These are phyloP conservation scores for Nicotiana sylvestris DNA, from an alignment of 257 asterid genomes.

Conservation along the genomic window DNA sequence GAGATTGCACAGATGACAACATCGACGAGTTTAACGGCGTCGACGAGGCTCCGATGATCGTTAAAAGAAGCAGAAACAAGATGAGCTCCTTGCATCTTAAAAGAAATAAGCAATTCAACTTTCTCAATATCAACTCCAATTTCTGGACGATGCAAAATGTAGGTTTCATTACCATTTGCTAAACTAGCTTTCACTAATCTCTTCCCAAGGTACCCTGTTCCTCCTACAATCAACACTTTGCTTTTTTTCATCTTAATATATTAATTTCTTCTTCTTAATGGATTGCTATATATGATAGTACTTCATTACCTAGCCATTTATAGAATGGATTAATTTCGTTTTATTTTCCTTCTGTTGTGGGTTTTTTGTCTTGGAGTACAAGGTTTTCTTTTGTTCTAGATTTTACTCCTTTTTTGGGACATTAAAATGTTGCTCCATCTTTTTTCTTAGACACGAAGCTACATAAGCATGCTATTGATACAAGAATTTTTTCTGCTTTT, in stretches of 20 bases:
- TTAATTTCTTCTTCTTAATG: background rate
- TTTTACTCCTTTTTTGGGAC: background rate
- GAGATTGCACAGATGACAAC: conserved; percentile 79
- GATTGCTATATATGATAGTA: background rate
- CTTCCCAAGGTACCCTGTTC: conserved; percentile 75
- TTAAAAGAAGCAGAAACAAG: conserved; percentile 63
- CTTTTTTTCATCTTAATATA: conserved; percentile 42
- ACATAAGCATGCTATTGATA: background rate
- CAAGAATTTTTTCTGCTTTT: background rate
- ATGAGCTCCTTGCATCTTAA: conserved; percentile 61
- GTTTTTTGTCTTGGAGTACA: background rate
- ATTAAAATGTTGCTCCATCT: background rate
- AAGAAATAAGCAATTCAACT: conserved; percentile 49
- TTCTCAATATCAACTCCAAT: conserved; percentile 70
- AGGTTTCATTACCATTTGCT: conserved; percentile 65
- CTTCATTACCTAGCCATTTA: background rate
- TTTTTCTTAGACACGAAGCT: background rate
- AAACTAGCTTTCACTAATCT: conserved; percentile 69
- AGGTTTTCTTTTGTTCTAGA: background rate
- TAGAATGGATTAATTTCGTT: background rate
- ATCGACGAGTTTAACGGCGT: conserved; percentile 69
- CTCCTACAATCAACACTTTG: conserved; percentile 72
- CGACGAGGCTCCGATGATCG: conserved; percentile 63
- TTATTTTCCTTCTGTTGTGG: background rate
- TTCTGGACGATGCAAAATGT: conserved; percentile 57